Base-by-base conservation (phyloP, 257 asterid species). In the Plantago elongata region DNA sequence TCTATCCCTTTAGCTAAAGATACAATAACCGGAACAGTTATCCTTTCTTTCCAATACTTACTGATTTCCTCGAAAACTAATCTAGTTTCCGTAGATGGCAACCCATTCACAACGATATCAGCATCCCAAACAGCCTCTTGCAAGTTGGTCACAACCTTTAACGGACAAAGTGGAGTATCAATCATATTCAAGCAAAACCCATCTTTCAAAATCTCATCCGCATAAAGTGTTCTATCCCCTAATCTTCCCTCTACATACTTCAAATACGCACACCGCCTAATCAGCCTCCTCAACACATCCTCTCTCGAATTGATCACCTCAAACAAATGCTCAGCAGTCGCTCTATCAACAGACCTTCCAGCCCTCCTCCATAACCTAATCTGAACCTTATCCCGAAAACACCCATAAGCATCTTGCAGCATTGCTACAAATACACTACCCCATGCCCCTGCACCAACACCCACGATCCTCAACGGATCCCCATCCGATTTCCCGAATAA, bases 71-170 rank as follows among this genome's bases (percentile, higher is more conserved):
- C 83, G 69, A 92, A 92, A 44, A 84, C 96, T 51, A 79, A 88
- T 9, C 78, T 27, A 2, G 97, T 89, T 68, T 92, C 99, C 0
- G 96, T 92, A 12, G 97, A 92, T 3, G 97, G 99, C 81, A 92
- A 77, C 13, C 99, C 97, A 54, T 92, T 92, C 38, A 92, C 77
- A 40, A 92, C 96, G 67, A 92, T 66, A 80, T 92, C 99, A 45
- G 97, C 99, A 79, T 92, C 97, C 97, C 99, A 92, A 13, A 92
- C 97, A 11, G 99, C 99, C 77, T 92, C 99, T 70, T 92, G 99
- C 77, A 89, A 79, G 73, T 86, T 92, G 14, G 90, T 89, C 74
- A 92, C 97, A 45, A 92, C 99, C 79, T 92, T 92, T 48, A 92
- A 67, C n/a, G 97, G 97, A 70, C 99, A 86, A 43, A 92, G 82